phyloP scores from a whole-genome alignment of 140 eudicot genomes.

The Erigeron philadelphicus region DNA sequence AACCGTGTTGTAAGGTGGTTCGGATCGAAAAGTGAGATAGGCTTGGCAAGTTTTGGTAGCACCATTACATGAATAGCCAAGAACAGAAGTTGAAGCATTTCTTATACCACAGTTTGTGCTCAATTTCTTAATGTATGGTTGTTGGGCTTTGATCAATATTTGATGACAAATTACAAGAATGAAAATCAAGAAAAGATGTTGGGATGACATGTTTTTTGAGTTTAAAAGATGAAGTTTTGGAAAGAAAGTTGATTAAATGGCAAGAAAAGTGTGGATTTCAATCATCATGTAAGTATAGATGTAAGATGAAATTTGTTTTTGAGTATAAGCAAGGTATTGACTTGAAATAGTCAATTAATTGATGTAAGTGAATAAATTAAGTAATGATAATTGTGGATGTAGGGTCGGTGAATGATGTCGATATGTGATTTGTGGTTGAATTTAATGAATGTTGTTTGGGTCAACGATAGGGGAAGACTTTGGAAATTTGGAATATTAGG shows the following conservation, averaged over 20 bases:
- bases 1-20: slow-evolving; percentile 52
- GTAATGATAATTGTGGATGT: background rate
- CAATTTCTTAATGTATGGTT: slow-evolving; percentile 20
- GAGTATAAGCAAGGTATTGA: background rate
- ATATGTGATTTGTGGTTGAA: background rate
- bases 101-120: slow-evolving; percentile 28
- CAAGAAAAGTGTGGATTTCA: no score
- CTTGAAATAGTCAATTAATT: background rate
- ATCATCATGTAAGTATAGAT: no score
- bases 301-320: no score
- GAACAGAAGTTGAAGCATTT: slow-evolving; percentile 49
- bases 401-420: background rate
- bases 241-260: no score
- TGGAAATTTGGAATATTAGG: background rate
- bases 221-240: no score
- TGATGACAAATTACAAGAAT: no score
- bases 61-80: slow-evolving; percentile 80
- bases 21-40: slow-evolving; percentile 67
- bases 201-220: no score
- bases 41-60: slow-evolving; percentile 43
- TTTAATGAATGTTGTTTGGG: background rate
- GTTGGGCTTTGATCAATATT: slow-evolving; percentile 1
- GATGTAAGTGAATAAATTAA: background rate
- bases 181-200: no score
- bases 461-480: slow-evolving; percentile 1